Conservation (phyloP, 805 yeast species). For the Jamesozyma spencerorum region DNA sequence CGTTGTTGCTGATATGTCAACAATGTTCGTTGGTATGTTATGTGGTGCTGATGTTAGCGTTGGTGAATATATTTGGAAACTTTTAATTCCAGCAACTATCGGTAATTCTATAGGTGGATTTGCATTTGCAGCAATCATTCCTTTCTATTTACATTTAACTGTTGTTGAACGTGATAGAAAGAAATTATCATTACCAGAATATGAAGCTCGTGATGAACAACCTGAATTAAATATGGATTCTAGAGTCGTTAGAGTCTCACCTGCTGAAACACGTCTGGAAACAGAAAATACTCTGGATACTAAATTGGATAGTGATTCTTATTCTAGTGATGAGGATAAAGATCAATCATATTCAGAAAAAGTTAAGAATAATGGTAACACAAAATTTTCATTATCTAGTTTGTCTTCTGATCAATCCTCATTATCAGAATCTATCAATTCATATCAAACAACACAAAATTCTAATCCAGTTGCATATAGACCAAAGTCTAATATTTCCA, state of each 20-base stretch:
- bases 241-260: constrained; percentile 52
- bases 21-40: constrained; percentile 55
- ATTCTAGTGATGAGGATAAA: not conserved
- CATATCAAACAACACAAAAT: not conserved
- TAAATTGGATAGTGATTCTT: constrained; percentile 6
- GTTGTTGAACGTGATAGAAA: constrained; percentile 66
- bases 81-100: constrained; percentile 57
- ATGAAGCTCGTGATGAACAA: constrained; percentile 69
- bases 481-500: not conserved
- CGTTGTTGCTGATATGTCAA: constrained; percentile 73
- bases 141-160: constrained; percentile 64
- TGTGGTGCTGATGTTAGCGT: constrained; percentile 59
- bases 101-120: constrained; percentile 80
- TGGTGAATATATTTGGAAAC: constrained; percentile 61
- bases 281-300: constrained; percentile 7
- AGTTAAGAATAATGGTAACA: not conserved
- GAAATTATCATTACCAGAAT: constrained; percentile 52
- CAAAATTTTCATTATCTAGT: too few relatives aligned
- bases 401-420: not conserved
- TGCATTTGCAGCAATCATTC: constrained; percentile 51
- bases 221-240: constrained; percentile 72
- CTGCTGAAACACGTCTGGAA: constrained; percentile 7
- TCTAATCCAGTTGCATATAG: not conserved
- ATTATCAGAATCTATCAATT: not conserved
- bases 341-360: not conserved